phyloP scores from a whole-genome alignment of 1,284 basidiomycete species.

The Cystobasidium slooffiae region DNA sequence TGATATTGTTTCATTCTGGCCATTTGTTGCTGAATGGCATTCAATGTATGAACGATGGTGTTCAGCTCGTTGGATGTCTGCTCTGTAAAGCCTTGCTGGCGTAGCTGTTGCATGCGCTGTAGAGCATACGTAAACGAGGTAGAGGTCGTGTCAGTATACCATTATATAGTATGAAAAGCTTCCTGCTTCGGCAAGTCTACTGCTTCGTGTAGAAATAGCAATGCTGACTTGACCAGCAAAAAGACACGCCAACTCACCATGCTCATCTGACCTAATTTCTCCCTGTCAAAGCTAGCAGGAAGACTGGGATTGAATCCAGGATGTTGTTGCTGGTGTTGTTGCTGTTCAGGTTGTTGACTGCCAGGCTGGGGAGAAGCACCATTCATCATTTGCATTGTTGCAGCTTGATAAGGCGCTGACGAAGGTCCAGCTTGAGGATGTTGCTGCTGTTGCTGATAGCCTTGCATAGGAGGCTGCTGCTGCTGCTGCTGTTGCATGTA shows the following conservation, averaged over 20 bases:
- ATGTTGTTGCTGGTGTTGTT: conserved; percentile 11
- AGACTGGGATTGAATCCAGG: background rate
- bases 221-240: background rate
- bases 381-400: conserved; percentile 16
- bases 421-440: conserved; percentile 9
- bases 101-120: conserved; percentile 58
- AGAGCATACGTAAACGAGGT: background rate
- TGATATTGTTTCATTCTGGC: conserved; percentile 50
- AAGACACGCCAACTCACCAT: conserved; percentile 1
- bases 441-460: conserved; percentile 25
- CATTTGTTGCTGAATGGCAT: conserved; percentile 50
- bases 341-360: conserved; percentile 3
- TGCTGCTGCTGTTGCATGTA: conserved; percentile 30
- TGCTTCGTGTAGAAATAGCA: background rate
- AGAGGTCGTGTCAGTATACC: background rate
- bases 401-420: background rate
- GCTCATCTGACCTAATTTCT: conserved; percentile 31
- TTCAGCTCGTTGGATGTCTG: conserved; percentile 57
- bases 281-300: conserved; percentile 28
- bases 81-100: conserved; percentile 56
- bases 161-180: background rate
- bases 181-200: no score
- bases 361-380: conserved; percentile 9
- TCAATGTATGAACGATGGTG: conserved; percentile 56
- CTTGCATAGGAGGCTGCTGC: conserved; percentile 13